Conservation (phyloP, 192 early-diverging fungal species). For the Coemansia biformis region DNA sequence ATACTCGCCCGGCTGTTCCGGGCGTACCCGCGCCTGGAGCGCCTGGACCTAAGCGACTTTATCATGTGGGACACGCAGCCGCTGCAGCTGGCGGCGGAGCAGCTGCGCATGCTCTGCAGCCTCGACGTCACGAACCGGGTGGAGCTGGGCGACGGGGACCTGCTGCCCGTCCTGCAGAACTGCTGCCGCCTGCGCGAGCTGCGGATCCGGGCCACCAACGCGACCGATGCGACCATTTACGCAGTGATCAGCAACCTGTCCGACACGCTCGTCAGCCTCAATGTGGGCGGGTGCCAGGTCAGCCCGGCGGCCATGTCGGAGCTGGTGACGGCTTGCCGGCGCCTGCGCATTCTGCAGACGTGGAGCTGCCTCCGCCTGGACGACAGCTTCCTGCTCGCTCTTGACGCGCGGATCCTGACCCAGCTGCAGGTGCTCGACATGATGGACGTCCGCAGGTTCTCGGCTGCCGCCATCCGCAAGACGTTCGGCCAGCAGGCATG, state of each 20-base stretch:
- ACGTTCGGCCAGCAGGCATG: conserved; percentile 40
- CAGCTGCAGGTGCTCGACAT: conserved; percentile 47
- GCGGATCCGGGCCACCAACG: conserved; percentile 45
- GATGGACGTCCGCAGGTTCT: conserved; percentile 51
- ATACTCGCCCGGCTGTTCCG: conserved; percentile 42
- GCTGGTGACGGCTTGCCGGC: conserved; percentile 34
- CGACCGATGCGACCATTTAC: conserved; percentile 37
- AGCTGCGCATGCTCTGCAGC: conserved; percentile 29
- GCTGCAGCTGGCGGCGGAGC: conserved; percentile 35
- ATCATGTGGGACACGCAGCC: conserved; percentile 53
- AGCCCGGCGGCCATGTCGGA: conserved; percentile 47
- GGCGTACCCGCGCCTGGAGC: conserved; percentile 46
- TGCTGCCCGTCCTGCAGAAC: conserved; percentile 42
- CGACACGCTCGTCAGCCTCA: conserved; percentile 34
- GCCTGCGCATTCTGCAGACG: conserved; percentile 33
- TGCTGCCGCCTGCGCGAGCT: conserved; percentile 39
- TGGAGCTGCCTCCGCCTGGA: conserved; percentile 49
- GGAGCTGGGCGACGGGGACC: conserved; percentile 43
- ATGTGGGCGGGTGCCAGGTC: conserved; percentile 47
- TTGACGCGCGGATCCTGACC: conserved; percentile 24
- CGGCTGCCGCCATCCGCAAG: conserved; percentile 26
- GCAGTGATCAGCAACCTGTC: conserved; percentile 34
- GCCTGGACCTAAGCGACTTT: conserved; percentile 49
- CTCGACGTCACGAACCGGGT: conserved; percentile 50
- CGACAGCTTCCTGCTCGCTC: conserved; percentile 41